Conservation (phyloP, 164 flowering plant species). For the Vitis amurensis region DNA sequence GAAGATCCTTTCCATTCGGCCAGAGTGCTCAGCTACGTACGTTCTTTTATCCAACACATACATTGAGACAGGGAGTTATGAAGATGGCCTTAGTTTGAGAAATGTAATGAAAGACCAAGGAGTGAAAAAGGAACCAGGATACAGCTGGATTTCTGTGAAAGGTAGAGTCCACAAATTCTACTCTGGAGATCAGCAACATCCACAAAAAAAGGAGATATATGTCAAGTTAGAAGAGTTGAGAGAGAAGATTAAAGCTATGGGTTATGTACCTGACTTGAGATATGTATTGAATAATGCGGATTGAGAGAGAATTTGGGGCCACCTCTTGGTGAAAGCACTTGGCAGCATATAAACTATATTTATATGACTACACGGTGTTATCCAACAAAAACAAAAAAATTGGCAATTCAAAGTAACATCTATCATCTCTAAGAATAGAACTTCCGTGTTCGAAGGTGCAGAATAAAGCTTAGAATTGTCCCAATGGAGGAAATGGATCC, state of each 20-base stretch:
- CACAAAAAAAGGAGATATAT: slow-evolving; percentile 42
- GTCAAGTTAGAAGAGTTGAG: slow-evolving; percentile 35
- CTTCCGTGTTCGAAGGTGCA: background rate
- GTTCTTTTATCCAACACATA: slow-evolving; percentile 62
- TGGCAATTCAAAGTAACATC: too few species aligned
- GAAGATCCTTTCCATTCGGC: slow-evolving; percentile 45
- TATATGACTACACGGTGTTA: background rate
- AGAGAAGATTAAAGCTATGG: slow-evolving; percentile 26
- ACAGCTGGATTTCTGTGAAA: slow-evolving; percentile 56
- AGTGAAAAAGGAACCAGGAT: slow-evolving; percentile 62
- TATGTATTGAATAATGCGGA: slow-evolving; percentile 23
- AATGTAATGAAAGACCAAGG: slow-evolving; percentile 50
- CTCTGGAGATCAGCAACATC: slow-evolving; percentile 53
- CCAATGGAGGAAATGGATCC: slow-evolving; percentile 6
- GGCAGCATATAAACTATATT: background rate
- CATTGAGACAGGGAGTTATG: slow-evolving; percentile 34
- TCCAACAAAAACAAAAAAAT: background rate
- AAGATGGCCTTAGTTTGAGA: slow-evolving; percentile 43
- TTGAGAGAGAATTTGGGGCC: background rate
- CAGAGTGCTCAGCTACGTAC: slow-evolving; percentile 47
- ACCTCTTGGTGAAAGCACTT: background rate
- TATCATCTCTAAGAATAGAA: background rate
- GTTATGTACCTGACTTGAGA: slow-evolving; percentile 31
- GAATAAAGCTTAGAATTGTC: slow-evolving; percentile 8
- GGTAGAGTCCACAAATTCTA: slow-evolving; percentile 53